phyloP scores from a whole-genome alignment of 352 stramenopile genomes.

The Globisporangium splendens region DNA sequence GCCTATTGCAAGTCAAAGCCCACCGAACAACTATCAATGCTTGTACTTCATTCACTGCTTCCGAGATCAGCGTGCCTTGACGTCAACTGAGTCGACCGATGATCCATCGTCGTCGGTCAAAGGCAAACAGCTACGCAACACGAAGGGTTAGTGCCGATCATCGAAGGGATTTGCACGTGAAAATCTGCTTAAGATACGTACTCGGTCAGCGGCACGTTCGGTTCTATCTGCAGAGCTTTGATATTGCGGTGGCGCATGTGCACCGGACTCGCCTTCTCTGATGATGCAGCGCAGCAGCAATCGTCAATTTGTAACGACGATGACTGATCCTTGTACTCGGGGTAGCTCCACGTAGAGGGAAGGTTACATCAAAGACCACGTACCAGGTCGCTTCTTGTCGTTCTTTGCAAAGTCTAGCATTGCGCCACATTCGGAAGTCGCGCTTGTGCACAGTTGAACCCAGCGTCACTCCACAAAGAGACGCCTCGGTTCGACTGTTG shows the following conservation, averaged over 20 bases:
- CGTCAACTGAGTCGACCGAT: constrained; percentile 1
- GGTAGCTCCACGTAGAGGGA: no score
- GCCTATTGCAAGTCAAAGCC: constrained; percentile 12
- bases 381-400: not conserved
- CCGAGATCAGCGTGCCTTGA: constrained; percentile 3
- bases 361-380: no score
- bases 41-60: not conserved
- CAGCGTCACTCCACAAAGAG: constrained; percentile 1
- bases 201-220: not conserved
- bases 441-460: no score
- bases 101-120: constrained; percentile 7
- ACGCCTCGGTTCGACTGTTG: not conserved
- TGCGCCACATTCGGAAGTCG: no score
- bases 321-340: no score
- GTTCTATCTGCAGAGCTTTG: not conserved
- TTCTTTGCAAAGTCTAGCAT: not conserved
- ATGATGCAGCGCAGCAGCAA: not conserved
- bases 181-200: not conserved
- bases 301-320: not conserved
- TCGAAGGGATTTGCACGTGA: no score
- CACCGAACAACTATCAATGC: not conserved
- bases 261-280: constrained; percentile 7
- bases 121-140: not conserved
- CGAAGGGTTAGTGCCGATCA: no score
- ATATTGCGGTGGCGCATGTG: constrained; percentile 1